Percentiles rank a stretch among this genome's conserved stretches.
Evolutionary conservation across 225 moss, liverwort and hornwort genomes (phyloP).

Genomic region (Ulota crispa): DNA sequence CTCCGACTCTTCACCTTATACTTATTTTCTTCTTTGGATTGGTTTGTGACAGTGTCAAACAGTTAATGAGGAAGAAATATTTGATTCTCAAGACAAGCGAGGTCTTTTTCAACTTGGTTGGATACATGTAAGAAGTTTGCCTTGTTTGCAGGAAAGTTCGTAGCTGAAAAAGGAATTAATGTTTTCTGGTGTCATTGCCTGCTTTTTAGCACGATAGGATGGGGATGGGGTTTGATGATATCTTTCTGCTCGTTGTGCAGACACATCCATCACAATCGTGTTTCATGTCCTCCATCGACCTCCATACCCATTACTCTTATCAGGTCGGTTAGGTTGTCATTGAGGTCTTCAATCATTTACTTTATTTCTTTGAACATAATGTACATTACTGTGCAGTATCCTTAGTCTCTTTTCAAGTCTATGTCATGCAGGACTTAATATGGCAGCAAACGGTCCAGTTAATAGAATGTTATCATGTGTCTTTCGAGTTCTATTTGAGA

Average conservation of each 20-base stretch:
- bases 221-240: constrained; percentile 16
- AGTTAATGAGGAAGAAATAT: constrained; percentile 96
- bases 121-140: constrained; percentile 81
- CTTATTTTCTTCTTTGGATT: constrained; percentile 14
- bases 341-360: background rate
- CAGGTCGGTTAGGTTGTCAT: constrained; percentile 58
- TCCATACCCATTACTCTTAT: constrained; percentile 99
- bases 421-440: background rate
- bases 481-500: constrained; percentile 1
- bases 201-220: constrained; percentile 9
- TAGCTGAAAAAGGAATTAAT: constrained; percentile 8
- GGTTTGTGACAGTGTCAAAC: constrained; percentile 79
- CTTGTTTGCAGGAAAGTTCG: constrained; percentile 8
- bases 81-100: constrained; percentile 91
- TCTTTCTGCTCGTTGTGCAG: constrained; percentile 52
- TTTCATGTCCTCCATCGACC: constrained; percentile 99
- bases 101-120: constrained; percentile 98
- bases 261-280: constrained; percentile 98
- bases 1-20: background rate
- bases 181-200: background rate
- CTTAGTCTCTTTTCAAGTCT: constrained; percentile 9
- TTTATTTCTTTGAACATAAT: background rate
- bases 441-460: background rate
- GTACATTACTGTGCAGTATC: background rate
- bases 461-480: background rate